These are phyloP conservation scores for Craterostigma plantagineum DNA, from an alignment of 257 asterid species.

Conservation along the genomic window DNA sequence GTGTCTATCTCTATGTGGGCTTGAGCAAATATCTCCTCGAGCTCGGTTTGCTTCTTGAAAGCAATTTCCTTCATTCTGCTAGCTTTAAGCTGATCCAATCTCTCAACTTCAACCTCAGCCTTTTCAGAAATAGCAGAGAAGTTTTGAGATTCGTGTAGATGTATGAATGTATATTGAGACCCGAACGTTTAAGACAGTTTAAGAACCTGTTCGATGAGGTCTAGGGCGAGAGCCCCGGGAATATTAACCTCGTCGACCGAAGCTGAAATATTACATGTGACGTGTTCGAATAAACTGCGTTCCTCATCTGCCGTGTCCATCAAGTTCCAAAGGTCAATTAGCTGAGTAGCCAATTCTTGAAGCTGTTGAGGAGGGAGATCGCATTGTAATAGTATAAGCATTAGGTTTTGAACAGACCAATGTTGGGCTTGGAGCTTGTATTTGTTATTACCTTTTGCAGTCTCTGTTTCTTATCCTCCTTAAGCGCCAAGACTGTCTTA, in stretches of 20 bases:
- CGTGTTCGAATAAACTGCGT: constrained; percentile 52
- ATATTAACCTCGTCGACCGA: constrained; percentile 70
- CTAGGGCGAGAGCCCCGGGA: constrained; percentile 84
- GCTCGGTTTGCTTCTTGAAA: constrained; percentile 80
- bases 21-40: constrained; percentile 69
- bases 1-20: constrained; percentile 85
- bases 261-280: constrained; percentile 66
- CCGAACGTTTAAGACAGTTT: no score
- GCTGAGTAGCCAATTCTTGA: constrained; percentile 85
- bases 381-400: no score
- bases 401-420: no score
- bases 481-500: constrained; percentile 54
- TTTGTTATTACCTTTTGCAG: constrained; percentile 42
- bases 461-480: constrained; percentile 76
- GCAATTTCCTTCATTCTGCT: constrained; percentile 97
- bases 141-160: neutral
- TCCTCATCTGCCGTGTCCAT: constrained; percentile 92
- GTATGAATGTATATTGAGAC: neutral
- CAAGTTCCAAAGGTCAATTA: constrained; percentile 93
- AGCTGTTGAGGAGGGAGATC: constrained; percentile 32
- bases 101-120: constrained; percentile 96
- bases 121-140: constrained; percentile 13
- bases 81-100: constrained; percentile 87
- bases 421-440: no score
- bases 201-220: constrained; percentile 69